Conservation (phyloP, 768 basidiomycete species). For the Amanita rubescens region DNA sequence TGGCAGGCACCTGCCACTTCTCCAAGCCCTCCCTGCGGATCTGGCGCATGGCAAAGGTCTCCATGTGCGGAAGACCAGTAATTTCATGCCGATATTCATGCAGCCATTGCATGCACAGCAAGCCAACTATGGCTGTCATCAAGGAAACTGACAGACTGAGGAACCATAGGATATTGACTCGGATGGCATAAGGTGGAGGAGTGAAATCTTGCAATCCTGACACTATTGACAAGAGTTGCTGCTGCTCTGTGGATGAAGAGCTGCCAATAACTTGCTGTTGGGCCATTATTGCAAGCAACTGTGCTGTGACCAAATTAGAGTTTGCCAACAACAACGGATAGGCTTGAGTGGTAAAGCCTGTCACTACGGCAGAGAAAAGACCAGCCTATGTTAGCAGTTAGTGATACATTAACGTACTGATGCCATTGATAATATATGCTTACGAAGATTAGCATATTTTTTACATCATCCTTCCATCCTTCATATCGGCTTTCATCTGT, state of each 20-base stretch:
- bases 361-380: conserved; percentile 19
- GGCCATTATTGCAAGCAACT: not conserved
- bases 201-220: not conserved
- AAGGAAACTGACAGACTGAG: conserved; percentile 4
- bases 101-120: conserved; percentile 9
- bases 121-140: conserved; percentile 5
- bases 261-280: not conserved
- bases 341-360: conserved; percentile 15
- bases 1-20: conserved; percentile 5
- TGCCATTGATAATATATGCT: not conserved
- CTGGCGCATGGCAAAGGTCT: conserved; percentile 2
- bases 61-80: not conserved
- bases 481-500: conserved; percentile 7
- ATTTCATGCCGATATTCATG: conserved; percentile 7
- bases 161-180: conserved; percentile 8
- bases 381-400: conserved; percentile 12
- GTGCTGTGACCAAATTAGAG: conserved; percentile 6
- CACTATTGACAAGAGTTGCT: not conserved
- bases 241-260: not conserved
- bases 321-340: conserved; percentile 13
- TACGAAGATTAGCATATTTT: conserved; percentile 17
- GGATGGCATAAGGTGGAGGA: not conserved
- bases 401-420: not conserved
- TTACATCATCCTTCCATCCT: conserved; percentile 12
- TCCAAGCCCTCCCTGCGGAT: conserved; percentile 8